Conservation (phyloP, 441 rosid species). For the Arabidopsis lyrata region DNA sequence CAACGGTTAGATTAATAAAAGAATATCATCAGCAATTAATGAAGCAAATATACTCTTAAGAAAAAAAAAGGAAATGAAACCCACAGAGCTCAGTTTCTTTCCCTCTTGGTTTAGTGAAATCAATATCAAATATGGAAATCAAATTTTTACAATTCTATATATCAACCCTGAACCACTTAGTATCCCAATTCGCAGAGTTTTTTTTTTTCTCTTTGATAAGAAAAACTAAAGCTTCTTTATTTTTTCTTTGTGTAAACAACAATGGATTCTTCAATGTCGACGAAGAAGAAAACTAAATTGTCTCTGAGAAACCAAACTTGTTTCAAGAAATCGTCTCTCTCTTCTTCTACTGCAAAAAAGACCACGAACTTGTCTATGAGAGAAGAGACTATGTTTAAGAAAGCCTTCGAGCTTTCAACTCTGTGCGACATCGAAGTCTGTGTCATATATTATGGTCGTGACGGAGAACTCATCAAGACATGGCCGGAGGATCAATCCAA, state of each 20-base stretch:
- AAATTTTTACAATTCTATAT: background rate
- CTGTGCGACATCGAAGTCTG: background rate
- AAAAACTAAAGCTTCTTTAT: background rate
- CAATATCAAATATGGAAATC: too few relatives aligned
- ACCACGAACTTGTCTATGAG: background rate
- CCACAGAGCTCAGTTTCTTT: too few relatives aligned
- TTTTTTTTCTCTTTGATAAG: background rate
- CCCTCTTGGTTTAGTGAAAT: too few relatives aligned
- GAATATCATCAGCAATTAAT: too few relatives aligned
- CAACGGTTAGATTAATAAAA: too few relatives aligned
- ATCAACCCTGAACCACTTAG: background rate
- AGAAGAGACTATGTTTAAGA: background rate
- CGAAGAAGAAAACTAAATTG: background rate
- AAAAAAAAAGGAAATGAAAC: too few relatives aligned
- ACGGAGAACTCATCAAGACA: conserved; percentile 14
- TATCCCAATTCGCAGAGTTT: background rate
- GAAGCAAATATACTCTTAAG: too few relatives aligned
- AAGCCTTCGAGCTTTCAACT: background rate
- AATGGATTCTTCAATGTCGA: background rate
- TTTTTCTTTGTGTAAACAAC: background rate
- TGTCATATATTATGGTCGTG: background rate
- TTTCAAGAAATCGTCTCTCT: conserved; percentile 11
- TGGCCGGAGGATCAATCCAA: background rate
- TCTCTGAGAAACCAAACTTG: background rate
- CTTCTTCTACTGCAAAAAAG: background rate